These are phyloP conservation scores for Nicotiana benthamiana DNA, from an alignment of 257 asterid genomes.

Conservation along the genomic window DNA sequence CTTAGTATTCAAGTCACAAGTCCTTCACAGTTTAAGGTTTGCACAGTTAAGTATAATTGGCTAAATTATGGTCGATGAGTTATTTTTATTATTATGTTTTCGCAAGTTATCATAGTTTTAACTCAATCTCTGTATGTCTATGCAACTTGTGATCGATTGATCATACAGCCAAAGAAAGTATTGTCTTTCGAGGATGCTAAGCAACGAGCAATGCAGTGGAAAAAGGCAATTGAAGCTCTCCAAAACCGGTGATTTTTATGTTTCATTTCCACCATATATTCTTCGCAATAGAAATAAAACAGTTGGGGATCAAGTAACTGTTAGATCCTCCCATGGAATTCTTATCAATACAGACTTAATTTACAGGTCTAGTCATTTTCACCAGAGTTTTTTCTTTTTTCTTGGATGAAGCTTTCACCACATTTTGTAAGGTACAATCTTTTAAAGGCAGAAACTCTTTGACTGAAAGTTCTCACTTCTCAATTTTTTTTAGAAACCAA, in stretches of 20 bases:
- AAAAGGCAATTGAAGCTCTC: conserved; percentile 86
- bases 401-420: not conserved
- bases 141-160: not conserved
- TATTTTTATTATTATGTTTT: not conserved
- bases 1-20: conserved; percentile 78
- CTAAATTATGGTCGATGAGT: not conserved
- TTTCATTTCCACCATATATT: not conserved
- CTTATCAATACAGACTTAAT: not conserved
- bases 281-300: not conserved
- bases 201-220: conserved; percentile 91
- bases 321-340: not conserved
- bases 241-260: conserved; percentile 51
- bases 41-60: conserved; percentile 50
- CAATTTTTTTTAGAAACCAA: not conserved
- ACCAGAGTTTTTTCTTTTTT: not conserved
- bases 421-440: not conserved
- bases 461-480: not conserved
- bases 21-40: conserved; percentile 81
- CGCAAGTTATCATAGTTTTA: not conserved
- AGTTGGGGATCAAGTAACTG: not conserved
- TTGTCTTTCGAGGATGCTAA: conserved; percentile 80
- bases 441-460: not conserved
- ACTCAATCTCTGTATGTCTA: not conserved
- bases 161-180: conserved; percentile 78
- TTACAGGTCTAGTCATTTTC: not conserved